Base-by-base conservation (phyloP, 2,329 filamentous ascomycete species). In the Fusarium miscanthi region DNA sequence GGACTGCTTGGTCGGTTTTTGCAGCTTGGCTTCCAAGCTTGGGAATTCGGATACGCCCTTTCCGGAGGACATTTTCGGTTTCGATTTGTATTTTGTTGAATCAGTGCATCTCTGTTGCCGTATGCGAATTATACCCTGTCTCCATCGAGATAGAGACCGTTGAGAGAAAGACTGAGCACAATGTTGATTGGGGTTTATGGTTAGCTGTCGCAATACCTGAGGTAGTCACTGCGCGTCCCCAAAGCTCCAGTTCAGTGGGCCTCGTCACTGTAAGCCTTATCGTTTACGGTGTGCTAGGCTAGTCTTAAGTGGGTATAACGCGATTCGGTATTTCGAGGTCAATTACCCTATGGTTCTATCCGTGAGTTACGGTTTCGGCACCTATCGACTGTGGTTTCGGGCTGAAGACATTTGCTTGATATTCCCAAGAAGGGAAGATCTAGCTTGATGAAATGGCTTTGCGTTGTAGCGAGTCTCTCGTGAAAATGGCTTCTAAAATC, bases 1-100 rank as follows among this genome's bases (percentile, higher is more conserved):
- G 25, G 94, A 97, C 79, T 96, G 93, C 82, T 95, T 96, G 69
- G 91, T 88, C 1, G 93, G 90, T 53, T 93, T 93, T 62, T 92
- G 89, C 56, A 96, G 90, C 82, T 97, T 97, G 57, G 91, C 88
- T 63, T 92, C 89, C 66, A 93, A 87, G 77, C 94, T 89, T 19
- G 93, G 91, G 77, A 95, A 95, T 66, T 86, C 84, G 77, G 82
- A 77, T 58, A 86, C 79, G 72, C 85, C 84, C 74, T 86, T 86
- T 69, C 81, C 83, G 69, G 84, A 82, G 38, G 86, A 85, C 86
- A 88, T 89, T 19, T 68, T 80, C 57, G 59, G 51, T 48, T 21
- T 53, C 31, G 21, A 46, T 62, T 40, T 42, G 41, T 6, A 21
- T 33, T 35, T 56, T 33, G 9, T 46, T 46, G 43, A 13, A 40